phyloP scores from a whole-genome alignment of 108 stramenopile species.

The Seminavis robusta region DNA sequence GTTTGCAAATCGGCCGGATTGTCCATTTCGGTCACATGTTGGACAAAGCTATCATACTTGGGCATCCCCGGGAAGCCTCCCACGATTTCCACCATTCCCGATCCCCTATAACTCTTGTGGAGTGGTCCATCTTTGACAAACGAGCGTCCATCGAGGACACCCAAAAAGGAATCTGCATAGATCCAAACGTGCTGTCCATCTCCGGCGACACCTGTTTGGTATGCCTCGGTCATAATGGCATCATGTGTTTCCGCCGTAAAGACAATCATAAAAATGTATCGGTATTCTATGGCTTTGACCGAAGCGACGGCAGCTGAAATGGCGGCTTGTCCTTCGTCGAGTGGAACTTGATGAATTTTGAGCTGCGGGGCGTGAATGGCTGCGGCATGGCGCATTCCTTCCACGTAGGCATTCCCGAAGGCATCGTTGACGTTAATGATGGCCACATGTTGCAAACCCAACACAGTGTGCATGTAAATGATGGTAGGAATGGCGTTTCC shows the following conservation, averaged over 20 bases:
- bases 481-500: conserved; percentile 30
- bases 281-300: conserved; percentile 8
- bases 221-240: conserved; percentile 32
- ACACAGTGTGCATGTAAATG: conserved; percentile 7
- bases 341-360: conserved; percentile 10
- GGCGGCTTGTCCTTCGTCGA: not conserved
- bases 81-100: conserved; percentile 10
- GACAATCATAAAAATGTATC: conserved; percentile 16
- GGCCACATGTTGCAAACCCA: conserved; percentile 30
- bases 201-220: conserved; percentile 35
- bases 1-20: conserved; percentile 3
- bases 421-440: conserved; percentile 50
- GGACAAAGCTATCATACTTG: conserved; percentile 9
- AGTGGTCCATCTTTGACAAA: conserved; percentile 30
- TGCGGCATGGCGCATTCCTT: conserved; percentile 30
- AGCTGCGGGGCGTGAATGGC: conserved; percentile 25
- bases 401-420: conserved; percentile 50
- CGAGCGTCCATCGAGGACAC: conserved; percentile 7
- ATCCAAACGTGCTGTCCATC: conserved; percentile 44
- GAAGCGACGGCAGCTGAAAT: not conserved
- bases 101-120: conserved; percentile 32
- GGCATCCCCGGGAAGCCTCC: conserved; percentile 2
- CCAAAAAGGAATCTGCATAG: conserved; percentile 30
- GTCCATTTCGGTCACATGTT: conserved; percentile 5
- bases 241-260: conserved; percentile 13